A percentile compares a stretch with the other conserved stretches of the same genome.
Conservation (phyloP, 352 stramenopile genomes). For the Albugo laibachii region DNA sequence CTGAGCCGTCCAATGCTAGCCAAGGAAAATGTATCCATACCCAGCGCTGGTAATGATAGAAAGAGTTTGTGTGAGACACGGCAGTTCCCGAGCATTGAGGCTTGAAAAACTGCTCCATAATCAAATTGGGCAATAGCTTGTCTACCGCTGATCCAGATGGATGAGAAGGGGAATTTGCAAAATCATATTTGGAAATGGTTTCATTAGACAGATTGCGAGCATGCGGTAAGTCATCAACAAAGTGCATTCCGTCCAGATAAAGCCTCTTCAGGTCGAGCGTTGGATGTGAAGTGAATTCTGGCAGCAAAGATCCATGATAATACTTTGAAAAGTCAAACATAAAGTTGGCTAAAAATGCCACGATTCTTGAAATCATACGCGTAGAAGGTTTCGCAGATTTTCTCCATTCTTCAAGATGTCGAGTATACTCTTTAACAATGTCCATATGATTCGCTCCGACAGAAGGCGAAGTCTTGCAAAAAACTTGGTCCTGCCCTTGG, state of each 20-base stretch:
- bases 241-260: slow-evolving; percentile 50
- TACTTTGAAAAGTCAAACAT: slow-evolving; percentile 80
- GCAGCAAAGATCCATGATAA: slow-evolving; percentile 16
- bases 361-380: slow-evolving; percentile 45
- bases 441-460: slow-evolving; percentile 69
- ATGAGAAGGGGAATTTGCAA: not conserved
- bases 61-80: slow-evolving; percentile 17
- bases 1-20: slow-evolving; percentile 52
- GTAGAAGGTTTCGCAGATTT: slow-evolving; percentile 38
- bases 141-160: not conserved
- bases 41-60: slow-evolving; percentile 85
- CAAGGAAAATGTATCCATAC: slow-evolving; percentile 88
- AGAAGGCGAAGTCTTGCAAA: slow-evolving; percentile 11
- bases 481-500: slow-evolving; percentile 5
- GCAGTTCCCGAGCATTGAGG: too few relatives aligned
- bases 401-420: slow-evolving; percentile 78
- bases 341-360: slow-evolving; percentile 75
- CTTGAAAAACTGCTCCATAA: not conserved
- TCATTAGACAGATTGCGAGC: not conserved
- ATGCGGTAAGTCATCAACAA: slow-evolving; percentile 34
- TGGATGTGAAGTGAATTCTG: slow-evolving; percentile 45
- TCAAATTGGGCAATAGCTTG: not conserved
- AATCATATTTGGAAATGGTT: not conserved
- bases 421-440: slow-evolving; percentile 83
- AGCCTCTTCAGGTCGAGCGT: slow-evolving; percentile 50